These are phyloP conservation scores for Naumovozyma dairenensis DNA, from an alignment of 805 yeast species.

Conservation along the genomic window DNA sequence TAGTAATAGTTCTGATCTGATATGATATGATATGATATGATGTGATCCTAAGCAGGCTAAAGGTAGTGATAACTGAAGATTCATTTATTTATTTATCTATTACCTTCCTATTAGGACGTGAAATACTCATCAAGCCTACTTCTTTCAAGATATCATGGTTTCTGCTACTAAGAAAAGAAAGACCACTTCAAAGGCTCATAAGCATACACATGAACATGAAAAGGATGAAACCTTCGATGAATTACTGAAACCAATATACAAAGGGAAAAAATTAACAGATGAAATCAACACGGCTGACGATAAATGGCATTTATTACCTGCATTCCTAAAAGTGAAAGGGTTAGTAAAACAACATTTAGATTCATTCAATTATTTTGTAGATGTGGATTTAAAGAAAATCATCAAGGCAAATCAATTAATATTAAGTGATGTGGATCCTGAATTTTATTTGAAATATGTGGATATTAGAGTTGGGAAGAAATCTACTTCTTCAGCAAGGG, in stretches of 20 bases:
- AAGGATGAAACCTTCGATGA: conserved; percentile 63
- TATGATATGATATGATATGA: too few relatives aligned
- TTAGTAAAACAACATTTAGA: conserved; percentile 94
- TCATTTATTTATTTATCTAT: not conserved
- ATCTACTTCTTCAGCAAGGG: conserved; percentile 44
- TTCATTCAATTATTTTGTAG: conserved; percentile 95
- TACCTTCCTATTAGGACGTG: not conserved
- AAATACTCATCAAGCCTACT: too few relatives aligned
- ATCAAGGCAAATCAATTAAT: conserved; percentile 83
- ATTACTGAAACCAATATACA: conserved; percentile 67
- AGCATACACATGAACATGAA: conserved; percentile 7
- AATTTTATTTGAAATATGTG: conserved; percentile 82
- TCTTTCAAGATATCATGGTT: not conserved
- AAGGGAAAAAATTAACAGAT: conserved; percentile 81
- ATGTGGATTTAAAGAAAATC: conserved; percentile 84
- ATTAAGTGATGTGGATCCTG: conserved; percentile 93
- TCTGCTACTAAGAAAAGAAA: conserved; percentile 6
- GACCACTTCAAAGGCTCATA: conserved; percentile 4
- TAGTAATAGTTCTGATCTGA: too few relatives aligned
- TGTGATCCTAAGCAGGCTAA: too few relatives aligned
- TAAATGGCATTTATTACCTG: conserved; percentile 94
- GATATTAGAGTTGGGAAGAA: conserved; percentile 87
- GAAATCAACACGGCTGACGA: conserved; percentile 86
- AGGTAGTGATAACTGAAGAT: too few relatives aligned
- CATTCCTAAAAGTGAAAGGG: conserved; percentile 91